phyloP scores from a whole-genome alignment of 352 stramenopile genomes.

The Phytophthora idaei region DNA sequence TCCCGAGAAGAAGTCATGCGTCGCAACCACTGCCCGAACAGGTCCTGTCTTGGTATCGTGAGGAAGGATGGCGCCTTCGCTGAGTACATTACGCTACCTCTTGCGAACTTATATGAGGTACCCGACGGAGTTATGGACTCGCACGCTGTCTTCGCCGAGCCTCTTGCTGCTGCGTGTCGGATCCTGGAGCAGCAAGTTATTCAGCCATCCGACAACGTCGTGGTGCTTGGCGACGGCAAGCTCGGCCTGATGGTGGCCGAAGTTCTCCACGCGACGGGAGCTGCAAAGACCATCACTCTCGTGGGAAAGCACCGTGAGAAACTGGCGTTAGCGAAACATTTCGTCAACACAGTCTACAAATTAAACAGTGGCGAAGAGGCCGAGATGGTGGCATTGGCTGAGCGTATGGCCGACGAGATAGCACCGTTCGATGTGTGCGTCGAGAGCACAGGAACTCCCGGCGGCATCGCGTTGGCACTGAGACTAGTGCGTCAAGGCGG shows the following conservation, averaged over 20 bases:
- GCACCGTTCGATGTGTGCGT: constrained; percentile 65
- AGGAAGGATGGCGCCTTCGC: constrained; percentile 82
- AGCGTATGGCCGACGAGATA: constrained; percentile 26
- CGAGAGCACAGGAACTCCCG: constrained; percentile 64
- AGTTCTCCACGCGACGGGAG: constrained; percentile 54
- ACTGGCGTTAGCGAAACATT: constrained; percentile 52
- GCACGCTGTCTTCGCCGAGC: constrained; percentile 85
- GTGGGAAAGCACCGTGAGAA: constrained; percentile 70
- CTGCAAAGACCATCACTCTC: constrained; percentile 47
- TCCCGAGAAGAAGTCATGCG: constrained; percentile 44
- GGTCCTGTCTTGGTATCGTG: constrained; percentile 86
- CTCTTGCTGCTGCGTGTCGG: constrained; percentile 84
- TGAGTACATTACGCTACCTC: constrained; percentile 81
- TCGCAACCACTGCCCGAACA: constrained; percentile 88
- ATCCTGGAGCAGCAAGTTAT: constrained; percentile 87
- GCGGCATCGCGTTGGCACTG: constrained; percentile 48
- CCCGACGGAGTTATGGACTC: constrained; percentile 68
- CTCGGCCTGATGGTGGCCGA: constrained; percentile 88
- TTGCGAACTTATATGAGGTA: constrained; percentile 85
- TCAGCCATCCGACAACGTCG: constrained; percentile 56
- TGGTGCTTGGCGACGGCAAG: constrained; percentile 90
- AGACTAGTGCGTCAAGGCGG: constrained; percentile 44
- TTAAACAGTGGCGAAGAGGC: constrained; percentile 28
- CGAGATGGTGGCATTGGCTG: constrained; percentile 28
- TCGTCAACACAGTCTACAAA: constrained; percentile 43